Evolutionary conservation across 345 rosid genomes (phyloP).

Genomic region (Gossypium australe): DNA sequence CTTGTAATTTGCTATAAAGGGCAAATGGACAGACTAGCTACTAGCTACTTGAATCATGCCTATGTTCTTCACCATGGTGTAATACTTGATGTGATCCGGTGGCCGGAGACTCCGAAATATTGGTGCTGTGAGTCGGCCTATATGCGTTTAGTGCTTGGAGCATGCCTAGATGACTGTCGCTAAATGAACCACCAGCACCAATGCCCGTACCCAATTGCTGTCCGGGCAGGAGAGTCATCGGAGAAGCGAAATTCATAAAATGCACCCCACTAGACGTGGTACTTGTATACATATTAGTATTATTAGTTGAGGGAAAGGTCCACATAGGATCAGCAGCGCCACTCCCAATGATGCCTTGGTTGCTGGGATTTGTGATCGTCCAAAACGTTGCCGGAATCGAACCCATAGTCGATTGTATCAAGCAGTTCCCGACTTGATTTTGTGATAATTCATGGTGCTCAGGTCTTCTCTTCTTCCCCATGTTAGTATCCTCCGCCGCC

Average conservation of each 20-base stretch:
- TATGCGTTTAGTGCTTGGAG: slow-evolving; percentile 67
- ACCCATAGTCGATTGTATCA: slow-evolving; percentile 50
- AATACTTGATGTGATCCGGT: slow-evolving; percentile 32
- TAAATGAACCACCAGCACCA: too few species aligned
- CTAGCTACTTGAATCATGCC: slow-evolving; percentile 21
- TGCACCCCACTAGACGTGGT: slow-evolving; percentile 50
- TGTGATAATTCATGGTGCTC: slow-evolving; percentile 20
- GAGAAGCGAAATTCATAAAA: slow-evolving; percentile 70
- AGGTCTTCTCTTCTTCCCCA: slow-evolving; percentile 25
- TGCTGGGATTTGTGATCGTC: slow-evolving; percentile 45
- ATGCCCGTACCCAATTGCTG: slow-evolving; percentile 25
- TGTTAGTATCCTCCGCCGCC: slow-evolving; percentile 15
- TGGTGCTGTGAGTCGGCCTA: slow-evolving; percentile 35
- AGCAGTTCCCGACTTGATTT: slow-evolving; percentile 44
- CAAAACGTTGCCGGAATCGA: slow-evolving; percentile 49
- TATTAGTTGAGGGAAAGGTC: slow-evolving; percentile 5
- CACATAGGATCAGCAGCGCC: slow-evolving; percentile 33
- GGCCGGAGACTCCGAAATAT: slow-evolving; percentile 19
- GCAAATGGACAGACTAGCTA: slow-evolving; percentile 21
- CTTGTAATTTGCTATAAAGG: slow-evolving; percentile 20
- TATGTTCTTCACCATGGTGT: slow-evolving; percentile 42
- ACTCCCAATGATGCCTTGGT: slow-evolving; percentile 33
- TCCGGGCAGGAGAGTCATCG: slow-evolving; percentile 58
- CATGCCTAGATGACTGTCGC: slow-evolving; percentile 18
- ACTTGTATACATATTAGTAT: slow-evolving; percentile 24